phyloP scores from a whole-genome alignment of 352 stramenopile species.

The Lagenidium giganteum region DNA sequence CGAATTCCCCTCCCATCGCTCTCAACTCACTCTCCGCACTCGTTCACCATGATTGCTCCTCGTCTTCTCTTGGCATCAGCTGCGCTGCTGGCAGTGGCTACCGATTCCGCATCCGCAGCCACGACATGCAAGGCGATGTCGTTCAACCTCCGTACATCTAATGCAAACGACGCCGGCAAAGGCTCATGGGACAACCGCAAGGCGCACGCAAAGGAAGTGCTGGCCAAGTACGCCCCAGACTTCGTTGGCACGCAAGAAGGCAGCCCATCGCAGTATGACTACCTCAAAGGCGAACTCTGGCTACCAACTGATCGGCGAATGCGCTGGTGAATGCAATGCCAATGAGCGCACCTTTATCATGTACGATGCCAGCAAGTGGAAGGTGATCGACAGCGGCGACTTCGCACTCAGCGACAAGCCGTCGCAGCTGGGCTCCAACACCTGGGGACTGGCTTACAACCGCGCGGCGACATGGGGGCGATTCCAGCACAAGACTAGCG shows the following conservation, averaged over 20 bases:
- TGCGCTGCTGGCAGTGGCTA: no score
- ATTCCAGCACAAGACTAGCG: constrained; percentile 6
- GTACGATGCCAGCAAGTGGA: constrained; percentile 2
- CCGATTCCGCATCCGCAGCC: no score
- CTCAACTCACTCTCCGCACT: no score
- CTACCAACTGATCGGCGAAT: constrained; percentile 8
- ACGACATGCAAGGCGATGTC: not conserved
- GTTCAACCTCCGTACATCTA: constrained; percentile 2
- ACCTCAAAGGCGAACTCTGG: not conserved
- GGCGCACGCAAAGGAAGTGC: not conserved
- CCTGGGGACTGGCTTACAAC: constrained; percentile 16
- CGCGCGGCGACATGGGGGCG: constrained; percentile 13
- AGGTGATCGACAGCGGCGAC: constrained; percentile 2
- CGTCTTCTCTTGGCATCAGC: no score
- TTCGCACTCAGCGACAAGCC: constrained; percentile 1
- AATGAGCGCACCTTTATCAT: constrained; percentile 1
- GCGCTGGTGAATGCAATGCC: not conserved
- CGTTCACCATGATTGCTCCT: no score
- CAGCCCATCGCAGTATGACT: constrained; percentile 3
- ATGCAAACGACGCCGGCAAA: not conserved
- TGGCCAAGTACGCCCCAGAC: not conserved
- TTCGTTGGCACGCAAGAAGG: constrained; percentile 9
- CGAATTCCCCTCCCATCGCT: no score
- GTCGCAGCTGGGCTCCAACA: constrained; percentile 3
- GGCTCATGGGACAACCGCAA: not conserved